Evolutionary conservation across 2,329 filamentous ascomycete genomes (phyloP).

Genomic region (Monilinia fructigena): DNA sequence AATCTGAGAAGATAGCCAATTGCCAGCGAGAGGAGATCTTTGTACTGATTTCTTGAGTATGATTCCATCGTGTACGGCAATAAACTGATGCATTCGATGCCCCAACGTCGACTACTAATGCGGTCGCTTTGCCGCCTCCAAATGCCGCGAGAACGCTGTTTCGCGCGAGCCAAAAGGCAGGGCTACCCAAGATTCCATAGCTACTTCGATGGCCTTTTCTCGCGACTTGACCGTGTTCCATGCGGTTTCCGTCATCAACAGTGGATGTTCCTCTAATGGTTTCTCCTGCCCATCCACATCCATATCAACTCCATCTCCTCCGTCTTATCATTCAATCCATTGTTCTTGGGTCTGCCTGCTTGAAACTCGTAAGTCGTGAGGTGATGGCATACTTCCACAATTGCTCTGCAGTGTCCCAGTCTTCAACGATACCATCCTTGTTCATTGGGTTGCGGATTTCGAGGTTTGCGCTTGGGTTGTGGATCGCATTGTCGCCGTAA

Average conservation of each 20-base stretch:
- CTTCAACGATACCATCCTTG: constrained; percentile 84
- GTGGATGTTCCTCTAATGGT: constrained; percentile 80
- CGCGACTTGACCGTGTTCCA: constrained; percentile 88
- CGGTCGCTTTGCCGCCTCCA: constrained; percentile 87
- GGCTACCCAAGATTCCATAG: constrained; percentile 95
- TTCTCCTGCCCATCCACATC: constrained; percentile 64
- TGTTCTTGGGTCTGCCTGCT: constrained; percentile 65
- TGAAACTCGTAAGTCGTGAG: constrained; percentile 77
- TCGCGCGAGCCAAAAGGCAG: constrained; percentile 89
- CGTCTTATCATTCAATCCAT: constrained; percentile 71
- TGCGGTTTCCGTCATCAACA: constrained; percentile 89
- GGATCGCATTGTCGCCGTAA: constrained; percentile 89
- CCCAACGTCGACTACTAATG: constrained; percentile 87
- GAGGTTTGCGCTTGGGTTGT: constrained; percentile 70
- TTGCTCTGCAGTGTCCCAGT: constrained; percentile 89
- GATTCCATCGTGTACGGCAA: constrained; percentile 91
- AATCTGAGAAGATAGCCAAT: constrained; percentile 88
- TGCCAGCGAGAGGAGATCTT: constrained; percentile 79
- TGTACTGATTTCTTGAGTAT: constrained; percentile 87
- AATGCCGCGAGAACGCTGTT: constrained; percentile 89
- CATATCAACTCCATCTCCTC: constrained; percentile 49
- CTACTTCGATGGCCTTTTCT: constrained; percentile 92
- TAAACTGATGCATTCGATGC: constrained; percentile 82
- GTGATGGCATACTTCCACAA: constrained; percentile 94
- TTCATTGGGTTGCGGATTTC: constrained; percentile 92